A percentile compares a stretch with the other conserved stretches of the same genome.
Evolutionary conservation across 768 basidiomycete species (phyloP).

Genomic region (Agaricus bisporus): DNA sequence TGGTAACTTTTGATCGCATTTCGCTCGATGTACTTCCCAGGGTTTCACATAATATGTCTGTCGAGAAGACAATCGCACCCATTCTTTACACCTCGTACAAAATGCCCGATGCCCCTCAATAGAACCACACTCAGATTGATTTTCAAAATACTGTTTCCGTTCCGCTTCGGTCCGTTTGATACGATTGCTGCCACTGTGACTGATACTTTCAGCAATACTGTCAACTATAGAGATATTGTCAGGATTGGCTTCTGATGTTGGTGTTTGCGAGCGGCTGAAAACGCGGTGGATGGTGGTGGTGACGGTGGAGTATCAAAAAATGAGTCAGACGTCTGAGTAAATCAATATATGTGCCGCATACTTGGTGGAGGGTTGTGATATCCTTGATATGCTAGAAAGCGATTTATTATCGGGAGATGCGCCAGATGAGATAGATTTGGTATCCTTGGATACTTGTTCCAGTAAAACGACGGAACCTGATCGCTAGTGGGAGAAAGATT

Average conservation of each 20-base stretch:
- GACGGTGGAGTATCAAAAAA: too few species aligned
- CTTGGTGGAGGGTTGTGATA: background rate
- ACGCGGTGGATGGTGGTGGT: too few species aligned
- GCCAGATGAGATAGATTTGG: background rate
- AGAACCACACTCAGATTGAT: constrained; percentile 51
- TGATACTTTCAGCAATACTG: constrained; percentile 24
- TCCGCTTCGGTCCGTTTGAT: constrained; percentile 57
- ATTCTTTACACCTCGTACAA: constrained; percentile 53
- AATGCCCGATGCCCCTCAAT: constrained; percentile 53
- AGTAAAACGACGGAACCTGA: background rate
- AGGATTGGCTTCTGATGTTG: constrained; percentile 15
- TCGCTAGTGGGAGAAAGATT: background rate
- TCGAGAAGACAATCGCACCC: constrained; percentile 49
- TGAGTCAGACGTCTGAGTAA: too few species aligned
- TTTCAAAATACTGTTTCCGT: constrained; percentile 57
- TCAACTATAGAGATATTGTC: constrained; percentile 51
- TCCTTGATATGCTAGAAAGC: background rate
- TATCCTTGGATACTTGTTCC: background rate
- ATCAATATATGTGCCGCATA: background rate
- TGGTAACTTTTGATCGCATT: constrained; percentile 41
- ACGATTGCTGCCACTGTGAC: constrained; percentile 26
- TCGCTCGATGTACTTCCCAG: constrained; percentile 55
- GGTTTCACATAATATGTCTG: constrained; percentile 51
- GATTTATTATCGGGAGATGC: background rate
- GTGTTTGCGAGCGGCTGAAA: constrained; percentile 6